Evolutionary conservation across 78 protist species (phyloP).

Genomic region (Dictyostelium firmibasis): DNA sequence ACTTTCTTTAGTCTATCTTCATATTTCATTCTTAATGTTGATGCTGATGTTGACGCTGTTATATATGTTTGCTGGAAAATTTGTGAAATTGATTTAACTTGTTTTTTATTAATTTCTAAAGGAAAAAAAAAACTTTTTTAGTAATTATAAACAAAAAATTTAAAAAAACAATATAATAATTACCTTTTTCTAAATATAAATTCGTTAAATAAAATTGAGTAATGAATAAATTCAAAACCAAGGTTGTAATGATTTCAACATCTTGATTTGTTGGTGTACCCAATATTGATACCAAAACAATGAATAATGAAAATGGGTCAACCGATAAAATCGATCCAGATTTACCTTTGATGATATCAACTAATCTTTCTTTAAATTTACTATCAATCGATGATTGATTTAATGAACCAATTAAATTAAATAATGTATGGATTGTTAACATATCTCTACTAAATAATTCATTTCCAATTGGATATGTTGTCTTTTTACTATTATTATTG

Average conservation of each 20-base stretch:
- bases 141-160: neutral
- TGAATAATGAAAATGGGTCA: conserved; percentile 52
- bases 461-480: conserved; percentile 18
- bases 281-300: conserved; percentile 9
- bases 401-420: neutral
- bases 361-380: conserved; percentile 24
- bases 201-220: conserved; percentile 51
- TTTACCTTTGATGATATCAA: conserved; percentile 36
- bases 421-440: conserved; percentile 33
- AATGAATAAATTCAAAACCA: conserved; percentile 30
- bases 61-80: neutral
- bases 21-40: neutral
- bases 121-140: neutral
- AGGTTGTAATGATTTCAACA: conserved; percentile 24
- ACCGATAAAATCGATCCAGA: conserved; percentile 36
- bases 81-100: conserved; percentile 8
- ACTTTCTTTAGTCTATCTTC: neutral
- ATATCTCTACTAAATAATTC: conserved; percentile 49
- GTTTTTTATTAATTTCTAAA: conserved; percentile 27
- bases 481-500: neutral
- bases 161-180: neutral
- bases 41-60: neutral
- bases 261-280: conserved; percentile 17
- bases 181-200: conserved; percentile 33
- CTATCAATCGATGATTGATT: neutral